These are phyloP conservation scores for Gaeumannomyces tritici DNA, from an alignment of 2,329 filamentous ascomycete genomes.

Conservation along the genomic window DNA sequence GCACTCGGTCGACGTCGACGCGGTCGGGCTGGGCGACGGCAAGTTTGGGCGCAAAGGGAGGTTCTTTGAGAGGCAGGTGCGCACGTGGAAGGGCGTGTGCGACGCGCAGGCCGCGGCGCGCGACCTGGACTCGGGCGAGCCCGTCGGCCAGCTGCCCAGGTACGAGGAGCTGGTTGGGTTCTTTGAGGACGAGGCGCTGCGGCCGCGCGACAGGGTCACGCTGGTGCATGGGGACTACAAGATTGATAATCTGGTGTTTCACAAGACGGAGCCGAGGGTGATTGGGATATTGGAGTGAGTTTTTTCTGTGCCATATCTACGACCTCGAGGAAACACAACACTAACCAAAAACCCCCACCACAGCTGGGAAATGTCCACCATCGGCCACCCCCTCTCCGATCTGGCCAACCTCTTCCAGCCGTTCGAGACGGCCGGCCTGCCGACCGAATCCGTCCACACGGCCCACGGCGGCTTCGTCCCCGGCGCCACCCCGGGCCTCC, in stretches of 20 bases:
- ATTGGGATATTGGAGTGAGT: constrained; percentile 81
- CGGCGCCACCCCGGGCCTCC: constrained; percentile 50
- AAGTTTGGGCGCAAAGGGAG: constrained; percentile 63
- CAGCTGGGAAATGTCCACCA: constrained; percentile 94
- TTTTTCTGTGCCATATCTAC: background rate
- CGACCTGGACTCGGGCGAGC: constrained; percentile 66
- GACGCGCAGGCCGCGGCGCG: constrained; percentile 63
- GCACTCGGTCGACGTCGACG: constrained; percentile 60
- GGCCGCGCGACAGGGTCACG: constrained; percentile 68
- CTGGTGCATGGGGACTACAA: constrained; percentile 96
- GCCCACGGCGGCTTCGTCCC: constrained; percentile 46
- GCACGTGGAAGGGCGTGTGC: constrained; percentile 73
- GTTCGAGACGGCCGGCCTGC: constrained; percentile 28
- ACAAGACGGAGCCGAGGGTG: constrained; percentile 77
- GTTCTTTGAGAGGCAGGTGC: constrained; percentile 81
- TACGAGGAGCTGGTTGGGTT: constrained; percentile 73
- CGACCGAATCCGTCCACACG: constrained; percentile 15
- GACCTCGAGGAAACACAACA: background rate
- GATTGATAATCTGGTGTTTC: constrained; percentile 84
- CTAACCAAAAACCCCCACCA: constrained; percentile 1
- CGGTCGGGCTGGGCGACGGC: constrained; percentile 55
- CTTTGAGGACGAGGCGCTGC: constrained; percentile 58
- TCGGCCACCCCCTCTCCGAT: constrained; percentile 92
- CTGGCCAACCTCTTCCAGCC: constrained; percentile 66
- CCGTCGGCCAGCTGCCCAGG: constrained; percentile 76